phyloP scores from a whole-genome alignment of 371 early-diverging fungal species.

The Massospora cicadina region DNA sequence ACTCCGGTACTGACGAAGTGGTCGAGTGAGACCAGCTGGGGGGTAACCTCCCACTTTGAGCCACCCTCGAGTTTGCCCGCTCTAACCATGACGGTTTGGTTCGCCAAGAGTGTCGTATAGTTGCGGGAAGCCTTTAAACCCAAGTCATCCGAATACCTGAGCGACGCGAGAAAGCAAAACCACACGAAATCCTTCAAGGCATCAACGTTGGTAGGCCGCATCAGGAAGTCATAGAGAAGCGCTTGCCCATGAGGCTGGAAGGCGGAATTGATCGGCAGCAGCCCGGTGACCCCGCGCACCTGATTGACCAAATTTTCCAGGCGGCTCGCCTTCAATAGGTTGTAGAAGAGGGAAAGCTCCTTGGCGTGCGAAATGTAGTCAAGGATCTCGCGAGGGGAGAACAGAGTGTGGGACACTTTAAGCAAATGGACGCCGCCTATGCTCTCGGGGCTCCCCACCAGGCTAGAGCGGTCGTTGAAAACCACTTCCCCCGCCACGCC shows the following conservation, averaged over 20 bases:
- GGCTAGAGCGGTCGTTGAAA: background rate
- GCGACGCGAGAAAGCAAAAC: background rate
- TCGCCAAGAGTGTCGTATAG: background rate
- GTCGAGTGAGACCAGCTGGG: background rate
- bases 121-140: background rate
- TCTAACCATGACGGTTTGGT: background rate
- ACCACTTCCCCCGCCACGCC: background rate
- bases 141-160: background rate
- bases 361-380: background rate
- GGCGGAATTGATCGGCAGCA: background rate
- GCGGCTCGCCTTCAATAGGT: background rate
- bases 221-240: background rate
- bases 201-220: background rate
- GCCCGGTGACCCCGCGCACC: background rate
- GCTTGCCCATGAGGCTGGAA: background rate
- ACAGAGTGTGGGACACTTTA: background rate
- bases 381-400: background rate
- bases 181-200: background rate
- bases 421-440: background rate
- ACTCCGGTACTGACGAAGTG: constrained; percentile 1
- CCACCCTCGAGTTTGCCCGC: background rate
- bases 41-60: background rate
- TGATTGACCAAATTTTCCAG: background rate
- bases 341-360: background rate
- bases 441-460: background rate